Evolutionary conservation across 306 rosid genomes (phyloP).

Genomic region (Dryas alaskensis): DNA sequence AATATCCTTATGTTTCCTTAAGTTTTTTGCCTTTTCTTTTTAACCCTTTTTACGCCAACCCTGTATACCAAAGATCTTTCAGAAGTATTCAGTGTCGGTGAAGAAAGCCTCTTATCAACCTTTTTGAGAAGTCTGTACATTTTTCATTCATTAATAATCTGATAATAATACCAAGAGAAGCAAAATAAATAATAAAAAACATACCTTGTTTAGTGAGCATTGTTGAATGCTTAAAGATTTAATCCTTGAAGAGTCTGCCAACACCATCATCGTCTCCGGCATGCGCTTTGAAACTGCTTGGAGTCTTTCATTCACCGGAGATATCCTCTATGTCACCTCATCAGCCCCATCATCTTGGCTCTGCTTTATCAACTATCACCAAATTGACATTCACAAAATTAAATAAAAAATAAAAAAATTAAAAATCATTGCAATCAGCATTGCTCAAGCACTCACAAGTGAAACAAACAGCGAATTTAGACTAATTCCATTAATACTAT

Average conservation of each 20-base stretch:
- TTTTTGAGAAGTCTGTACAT: slow-evolving; percentile 51
- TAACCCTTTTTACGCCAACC: slow-evolving; percentile 51
- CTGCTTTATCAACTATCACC: slow-evolving; percentile 72
- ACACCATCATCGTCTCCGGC: slow-evolving; percentile 61
- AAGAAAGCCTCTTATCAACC: slow-evolving; percentile 45
- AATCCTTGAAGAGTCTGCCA: slow-evolving; percentile 77
- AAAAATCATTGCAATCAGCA: neutral
- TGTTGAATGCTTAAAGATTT: slow-evolving; percentile 44
- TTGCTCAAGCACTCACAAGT: neutral
- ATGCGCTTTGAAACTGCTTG: slow-evolving; percentile 64
- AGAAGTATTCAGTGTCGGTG: slow-evolving; percentile 40
- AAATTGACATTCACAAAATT: slow-evolving; percentile 20
- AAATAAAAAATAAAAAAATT: neutral
- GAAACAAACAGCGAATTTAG: neutral
- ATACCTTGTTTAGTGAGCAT: slow-evolving; percentile 60
- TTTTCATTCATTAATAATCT: slow-evolving; percentile 28
- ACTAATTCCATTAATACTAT: neutral
- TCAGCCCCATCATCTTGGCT: slow-evolving; percentile 86
- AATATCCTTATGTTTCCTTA: neutral
- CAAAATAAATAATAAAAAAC: slow-evolving; percentile 7
- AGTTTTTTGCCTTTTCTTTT: neutral
- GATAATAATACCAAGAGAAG: neutral
- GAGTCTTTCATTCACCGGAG: slow-evolving; percentile 86
- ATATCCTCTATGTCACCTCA: slow-evolving; percentile 89
- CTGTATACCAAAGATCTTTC: slow-evolving; percentile 41